Evolutionary conservation across 2,329 filamentous ascomycete species (phyloP).

Genomic region (Botrytis byssoidea): DNA sequence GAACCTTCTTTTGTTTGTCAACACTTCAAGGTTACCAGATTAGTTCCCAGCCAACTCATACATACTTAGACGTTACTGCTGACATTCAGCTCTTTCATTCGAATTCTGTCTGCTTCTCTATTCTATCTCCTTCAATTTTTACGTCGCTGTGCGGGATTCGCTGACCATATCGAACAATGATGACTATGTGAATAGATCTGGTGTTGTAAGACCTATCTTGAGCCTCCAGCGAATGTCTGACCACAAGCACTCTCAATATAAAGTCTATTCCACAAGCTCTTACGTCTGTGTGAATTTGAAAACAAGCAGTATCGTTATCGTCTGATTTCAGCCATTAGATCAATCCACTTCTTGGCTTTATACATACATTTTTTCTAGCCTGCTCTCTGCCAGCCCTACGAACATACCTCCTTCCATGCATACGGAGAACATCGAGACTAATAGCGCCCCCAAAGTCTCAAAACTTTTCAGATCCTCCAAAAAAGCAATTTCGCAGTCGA

Average conservation of each 20-base stretch:
- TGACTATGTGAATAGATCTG: slow-evolving; percentile 18
- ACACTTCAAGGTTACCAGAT: not conserved
- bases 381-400: slow-evolving; percentile 11
- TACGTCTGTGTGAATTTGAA: slow-evolving; percentile 3
- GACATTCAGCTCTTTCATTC: slow-evolving; percentile 18
- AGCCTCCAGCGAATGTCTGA: slow-evolving; percentile 23
- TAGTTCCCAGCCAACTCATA: slow-evolving; percentile 16
- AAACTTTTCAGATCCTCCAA: slow-evolving; percentile 2
- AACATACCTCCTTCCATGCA: slow-evolving; percentile 4
- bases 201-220: slow-evolving; percentile 22
- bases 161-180: slow-evolving; percentile 25
- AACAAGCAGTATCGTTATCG: not conserved
- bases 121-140: not conserved
- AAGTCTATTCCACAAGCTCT: not conserved
- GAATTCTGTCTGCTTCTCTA: not conserved
- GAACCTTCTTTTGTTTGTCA: not conserved
- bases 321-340: not conserved
- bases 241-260: not conserved
- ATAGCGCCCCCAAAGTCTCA: not conserved
- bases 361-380: not conserved
- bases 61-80: not conserved
- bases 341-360: slow-evolving; percentile 6
- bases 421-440: not conserved
- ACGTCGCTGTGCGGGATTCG: slow-evolving; percentile 5
- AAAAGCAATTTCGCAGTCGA: slow-evolving; percentile 2